Base-by-base conservation (phyloP, 1,284 basidiomycete species). In the Cystobasidiaceae sp. region DNA sequence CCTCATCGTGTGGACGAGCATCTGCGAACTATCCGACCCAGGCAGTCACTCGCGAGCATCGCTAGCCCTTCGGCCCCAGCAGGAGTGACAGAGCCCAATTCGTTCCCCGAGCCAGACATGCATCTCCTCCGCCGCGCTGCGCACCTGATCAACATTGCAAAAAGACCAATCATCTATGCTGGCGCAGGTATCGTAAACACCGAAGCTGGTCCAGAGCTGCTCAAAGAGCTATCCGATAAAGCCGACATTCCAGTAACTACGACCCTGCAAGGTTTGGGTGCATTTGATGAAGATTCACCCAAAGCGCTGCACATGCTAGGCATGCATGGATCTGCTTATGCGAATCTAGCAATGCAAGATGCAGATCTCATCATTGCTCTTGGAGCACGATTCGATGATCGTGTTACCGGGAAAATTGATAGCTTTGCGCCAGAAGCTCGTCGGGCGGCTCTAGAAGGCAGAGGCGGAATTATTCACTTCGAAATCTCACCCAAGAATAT, bases 401-500 rank as follows among this genome's bases (percentile, higher is more conserved):
- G 96, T 77, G 93, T 97, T 15, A 98, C 94, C 2, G 92, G 93
- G 67, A 93, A 88, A 76, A 79, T 97, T 68, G 86, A 88, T 75
- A 82, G 80, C 80, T 98, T 98, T 73, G 94, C 92, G 0, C 94
- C 94, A 28, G 89, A 86, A 23, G 94, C 94, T 0, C 82, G 84
- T 57, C 88, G 88, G 15, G 94, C 94, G 13, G 93, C 94, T 3
- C 80, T 83, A 2, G 83, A 88, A 74, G 90, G 92, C 56, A 84
- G 85, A 1, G 94, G 96, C 28, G 96, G 94, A 60, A 97, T 98
- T 80, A 93, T 98, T 74, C 94, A 98, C 80, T 97, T 97, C 75
- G 96, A 98, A 81, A 93, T 98, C 72, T 87, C 88, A 81, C 91
- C 94, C 55, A 97, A 98, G 83, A 98, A 98, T 81, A 85, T 98